These are phyloP conservation scores for Hypoxylon trugodes DNA, from an alignment of 495 filamentous ascomycete genomes.

Conservation along the genomic window DNA sequence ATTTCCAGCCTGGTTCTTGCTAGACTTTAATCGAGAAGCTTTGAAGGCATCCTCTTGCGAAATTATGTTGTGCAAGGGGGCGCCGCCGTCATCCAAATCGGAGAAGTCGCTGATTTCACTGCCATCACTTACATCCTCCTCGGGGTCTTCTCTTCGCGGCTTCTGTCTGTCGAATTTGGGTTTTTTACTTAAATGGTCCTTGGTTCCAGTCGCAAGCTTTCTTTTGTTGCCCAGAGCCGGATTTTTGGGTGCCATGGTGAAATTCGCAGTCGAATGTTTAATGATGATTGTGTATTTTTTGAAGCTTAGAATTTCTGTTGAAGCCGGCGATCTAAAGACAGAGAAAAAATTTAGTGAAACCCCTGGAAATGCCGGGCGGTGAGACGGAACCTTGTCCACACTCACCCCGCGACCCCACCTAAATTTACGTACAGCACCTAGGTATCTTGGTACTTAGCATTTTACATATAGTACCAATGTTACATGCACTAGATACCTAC, in stretches of 20 bases:
- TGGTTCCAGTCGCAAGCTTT: constrained; percentile 50
- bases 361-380: constrained; percentile 52
- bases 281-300: constrained; percentile 7
- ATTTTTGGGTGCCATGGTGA: constrained; percentile 44
- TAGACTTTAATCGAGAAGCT: constrained; percentile 8
- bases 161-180: constrained; percentile 52
- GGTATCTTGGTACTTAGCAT: no score
- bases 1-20: constrained; percentile 39
- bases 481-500: no score
- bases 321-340: constrained; percentile 7
- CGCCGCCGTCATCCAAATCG: constrained; percentile 48
- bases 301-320: background rate
- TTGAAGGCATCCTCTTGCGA: constrained; percentile 24
- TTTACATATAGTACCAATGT: no score
- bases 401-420: constrained; percentile 25
- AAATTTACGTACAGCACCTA: no score
- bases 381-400: constrained; percentile 25
- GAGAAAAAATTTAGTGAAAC: constrained; percentile 41
- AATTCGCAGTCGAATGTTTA: background rate
- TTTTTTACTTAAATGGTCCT: constrained; percentile 55
- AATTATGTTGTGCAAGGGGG: constrained; percentile 20
- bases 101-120: constrained; percentile 50
- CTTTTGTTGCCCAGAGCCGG: constrained; percentile 47
- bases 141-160: constrained; percentile 28
- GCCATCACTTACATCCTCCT: constrained; percentile 41